These are phyloP conservation scores for Piper longum DNA, from an alignment of 164 flowering plant species.

Conservation along the genomic window DNA sequence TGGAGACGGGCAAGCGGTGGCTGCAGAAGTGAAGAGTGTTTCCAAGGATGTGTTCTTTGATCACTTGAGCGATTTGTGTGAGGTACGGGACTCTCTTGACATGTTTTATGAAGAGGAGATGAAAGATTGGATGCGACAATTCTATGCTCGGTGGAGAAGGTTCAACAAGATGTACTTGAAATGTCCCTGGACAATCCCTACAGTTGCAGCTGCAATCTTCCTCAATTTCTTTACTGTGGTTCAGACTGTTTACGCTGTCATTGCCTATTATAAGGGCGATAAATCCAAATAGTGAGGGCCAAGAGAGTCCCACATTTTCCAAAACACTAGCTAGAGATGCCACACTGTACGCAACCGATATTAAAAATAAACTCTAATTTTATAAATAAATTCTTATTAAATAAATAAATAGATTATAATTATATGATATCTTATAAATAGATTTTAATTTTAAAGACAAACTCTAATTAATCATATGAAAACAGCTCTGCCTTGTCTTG, in stretches of 20 bases:
- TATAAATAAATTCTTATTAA: too few relatives aligned
- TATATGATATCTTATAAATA: too few relatives aligned
- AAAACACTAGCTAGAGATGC: too few relatives aligned
- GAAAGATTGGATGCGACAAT: background rate
- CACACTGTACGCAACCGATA: too few relatives aligned
- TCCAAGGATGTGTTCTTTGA: background rate
- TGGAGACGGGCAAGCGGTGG: background rate
- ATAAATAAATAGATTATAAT: too few relatives aligned
- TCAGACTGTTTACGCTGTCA: background rate
- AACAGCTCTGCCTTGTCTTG: too few relatives aligned
- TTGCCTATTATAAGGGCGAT: too few relatives aligned
- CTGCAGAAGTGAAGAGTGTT: background rate
- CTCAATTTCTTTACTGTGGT: background rate
- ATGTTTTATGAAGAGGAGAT: background rate
- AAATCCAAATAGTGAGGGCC: too few relatives aligned
- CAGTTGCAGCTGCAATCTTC: background rate
- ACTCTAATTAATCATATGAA: too few relatives aligned
- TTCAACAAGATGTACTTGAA: background rate
- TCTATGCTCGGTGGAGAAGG: background rate
- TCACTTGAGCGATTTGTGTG: background rate
- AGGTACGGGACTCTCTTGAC: background rate
- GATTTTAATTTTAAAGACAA: too few relatives aligned
- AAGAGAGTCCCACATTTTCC: too few relatives aligned
- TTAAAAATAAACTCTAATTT: too few relatives aligned
- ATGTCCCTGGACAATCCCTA: background rate